Percentiles rank a stretch among this genome's conserved stretches.
Evolutionary conservation across 177 flowering plant species (phyloP).

Genomic region (Tripterygium wilfordii): DNA sequence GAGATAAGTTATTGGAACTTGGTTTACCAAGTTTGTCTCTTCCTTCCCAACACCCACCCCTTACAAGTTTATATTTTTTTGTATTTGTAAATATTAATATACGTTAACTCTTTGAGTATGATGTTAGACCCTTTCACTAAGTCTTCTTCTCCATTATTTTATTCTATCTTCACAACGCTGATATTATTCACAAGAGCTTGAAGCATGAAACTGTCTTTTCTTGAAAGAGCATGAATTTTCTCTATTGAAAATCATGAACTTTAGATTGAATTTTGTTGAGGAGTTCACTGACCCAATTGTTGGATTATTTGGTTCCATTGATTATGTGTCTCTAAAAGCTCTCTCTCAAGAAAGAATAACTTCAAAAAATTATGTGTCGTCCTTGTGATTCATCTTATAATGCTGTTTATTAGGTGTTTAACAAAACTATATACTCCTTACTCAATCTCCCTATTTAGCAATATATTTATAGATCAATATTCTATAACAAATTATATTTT

Average conservation of each 20-base stretch:
- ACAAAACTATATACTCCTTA: too few relatives aligned
- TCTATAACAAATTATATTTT: too few relatives aligned
- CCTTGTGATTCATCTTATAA: slow-evolving; percentile 70
- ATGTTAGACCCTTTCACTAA: slow-evolving; percentile 11
- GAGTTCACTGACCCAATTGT: slow-evolving; percentile 75
- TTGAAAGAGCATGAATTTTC: slow-evolving; percentile 35
- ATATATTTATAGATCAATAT: too few relatives aligned
- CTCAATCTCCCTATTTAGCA: too few relatives aligned
- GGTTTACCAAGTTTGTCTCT: slow-evolving; percentile 16
- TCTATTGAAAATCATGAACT: slow-evolving; percentile 77
- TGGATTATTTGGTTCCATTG: slow-evolving; percentile 76
- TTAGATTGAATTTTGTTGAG: slow-evolving; percentile 70
- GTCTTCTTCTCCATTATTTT: neutral
- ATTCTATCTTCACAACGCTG: slow-evolving; percentile 39
- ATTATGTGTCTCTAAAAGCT: slow-evolving; percentile 77
- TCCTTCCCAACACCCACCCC: slow-evolving; percentile 1
- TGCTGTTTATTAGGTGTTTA: too few relatives aligned
- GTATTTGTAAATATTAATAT: slow-evolving; percentile 3
- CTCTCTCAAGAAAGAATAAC: slow-evolving; percentile 43
- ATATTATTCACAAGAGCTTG: slow-evolving; percentile 66
- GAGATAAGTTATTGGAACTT: too few relatives aligned
- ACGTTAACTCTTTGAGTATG: slow-evolving; percentile 5
- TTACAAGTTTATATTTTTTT: slow-evolving; percentile 2
- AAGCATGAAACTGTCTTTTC: slow-evolving; percentile 80
- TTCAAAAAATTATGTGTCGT: slow-evolving; percentile 66